A percentile compares a stretch with the other conserved stretches of the same genome.
Conservation (phyloP, 768 basidiomycete genomes). For the Pseudohyphozyma bogoriensis region DNA sequence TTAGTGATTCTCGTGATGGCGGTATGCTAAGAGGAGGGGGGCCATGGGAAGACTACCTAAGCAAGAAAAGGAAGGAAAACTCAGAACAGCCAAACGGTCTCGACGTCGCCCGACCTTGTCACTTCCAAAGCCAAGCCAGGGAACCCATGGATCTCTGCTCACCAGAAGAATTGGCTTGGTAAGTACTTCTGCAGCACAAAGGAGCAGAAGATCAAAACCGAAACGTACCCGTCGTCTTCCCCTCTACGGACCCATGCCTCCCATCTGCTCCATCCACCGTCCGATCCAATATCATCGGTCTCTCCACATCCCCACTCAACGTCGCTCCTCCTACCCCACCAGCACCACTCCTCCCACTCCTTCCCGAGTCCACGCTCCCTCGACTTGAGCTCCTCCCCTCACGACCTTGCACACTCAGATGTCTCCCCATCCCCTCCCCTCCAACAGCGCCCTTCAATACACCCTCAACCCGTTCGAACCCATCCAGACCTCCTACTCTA, state of each 20-base stretch:
- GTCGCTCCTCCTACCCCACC: neutral
- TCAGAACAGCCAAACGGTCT: constrained; percentile 26
- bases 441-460: neutral
- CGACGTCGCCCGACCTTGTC: constrained; percentile 14
- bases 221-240: constrained; percentile 20
- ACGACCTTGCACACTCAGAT: neutral
- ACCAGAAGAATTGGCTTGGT: neutral
- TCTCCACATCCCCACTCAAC: neutral
- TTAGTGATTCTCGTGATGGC: too few species aligned
- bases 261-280: constrained; percentile 3
- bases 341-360: constrained; percentile 2
- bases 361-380: constrained; percentile 1
- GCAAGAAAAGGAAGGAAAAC: too few species aligned
- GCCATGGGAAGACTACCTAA: too few species aligned
- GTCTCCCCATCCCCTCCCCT: neutral
- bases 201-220: neutral
- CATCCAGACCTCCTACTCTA: neutral
- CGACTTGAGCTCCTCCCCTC: neutral
- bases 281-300: constrained; percentile 25
- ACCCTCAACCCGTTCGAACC: neutral
- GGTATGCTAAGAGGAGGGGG: too few species aligned
- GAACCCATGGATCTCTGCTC: constrained; percentile 23
- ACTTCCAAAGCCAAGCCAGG: constrained; percentile 22
- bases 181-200: neutral
- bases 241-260: constrained; percentile 1